These are phyloP conservation scores for Xylariales sp. DNA, from an alignment of 2,329 filamentous ascomycete species.

Conservation along the genomic window DNA sequence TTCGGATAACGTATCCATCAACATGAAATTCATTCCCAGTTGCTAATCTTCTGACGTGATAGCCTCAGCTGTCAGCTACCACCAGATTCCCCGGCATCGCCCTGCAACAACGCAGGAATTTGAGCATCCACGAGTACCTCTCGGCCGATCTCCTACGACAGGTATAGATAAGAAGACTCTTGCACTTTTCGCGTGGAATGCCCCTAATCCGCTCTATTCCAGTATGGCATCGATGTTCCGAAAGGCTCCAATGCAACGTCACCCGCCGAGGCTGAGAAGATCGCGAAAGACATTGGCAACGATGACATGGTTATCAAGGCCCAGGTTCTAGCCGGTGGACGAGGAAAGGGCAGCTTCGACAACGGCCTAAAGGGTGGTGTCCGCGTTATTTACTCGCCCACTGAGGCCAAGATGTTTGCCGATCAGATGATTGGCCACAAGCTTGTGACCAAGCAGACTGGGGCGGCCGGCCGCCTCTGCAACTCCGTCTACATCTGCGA, in stretches of 20 bases:
- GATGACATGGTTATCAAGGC: slow-evolving; percentile 99
- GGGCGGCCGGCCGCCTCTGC: slow-evolving; percentile 87
- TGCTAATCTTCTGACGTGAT: too few relatives aligned
- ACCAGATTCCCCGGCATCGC: slow-evolving; percentile 59
- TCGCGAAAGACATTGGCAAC: slow-evolving; percentile 85
- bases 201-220: slow-evolving; percentile 20
- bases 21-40: too few relatives aligned
- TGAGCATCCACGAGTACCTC: slow-evolving; percentile 98
- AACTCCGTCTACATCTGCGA: slow-evolving; percentile 98
- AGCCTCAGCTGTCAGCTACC: slow-evolving; percentile 39
- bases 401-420: slow-evolving; percentile 94
- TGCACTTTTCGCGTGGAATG: background rate
- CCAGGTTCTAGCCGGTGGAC: slow-evolving; percentile 93
- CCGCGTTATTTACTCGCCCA: slow-evolving; percentile 96
- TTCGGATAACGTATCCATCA: slow-evolving; percentile 8
- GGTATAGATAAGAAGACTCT: slow-evolving; percentile 35
- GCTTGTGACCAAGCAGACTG: slow-evolving; percentile 99
- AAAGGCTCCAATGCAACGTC: slow-evolving; percentile 81
- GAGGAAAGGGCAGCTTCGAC: slow-evolving; percentile 96
- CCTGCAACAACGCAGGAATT: slow-evolving; percentile 76
- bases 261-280: slow-evolving; percentile 80
- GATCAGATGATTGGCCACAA: slow-evolving; percentile 99
- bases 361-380: slow-evolving; percentile 99
- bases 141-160: slow-evolving; percentile 84
- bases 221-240: slow-evolving; percentile 95